Evolutionary conservation across 2,329 filamentous ascomycete species (phyloP).

Genomic region (Macrophomina tecta): DNA sequence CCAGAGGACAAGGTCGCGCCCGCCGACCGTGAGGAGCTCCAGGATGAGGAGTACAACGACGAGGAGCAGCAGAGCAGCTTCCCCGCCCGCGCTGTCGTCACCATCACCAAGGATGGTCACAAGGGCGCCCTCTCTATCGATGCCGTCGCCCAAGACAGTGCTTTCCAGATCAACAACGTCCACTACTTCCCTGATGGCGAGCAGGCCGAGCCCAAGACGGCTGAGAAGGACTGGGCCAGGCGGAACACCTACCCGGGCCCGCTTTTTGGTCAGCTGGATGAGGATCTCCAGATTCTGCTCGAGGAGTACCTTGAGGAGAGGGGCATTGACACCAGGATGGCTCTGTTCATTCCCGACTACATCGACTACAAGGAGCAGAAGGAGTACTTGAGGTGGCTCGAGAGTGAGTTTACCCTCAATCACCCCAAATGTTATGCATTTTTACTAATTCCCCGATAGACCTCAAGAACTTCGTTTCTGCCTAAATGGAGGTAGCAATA

Average conservation of each 20-base stretch:
- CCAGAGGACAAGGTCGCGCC: constrained; percentile 63
- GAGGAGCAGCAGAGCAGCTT: constrained; percentile 64
- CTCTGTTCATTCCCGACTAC: constrained; percentile 92
- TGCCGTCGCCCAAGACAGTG: constrained; percentile 82
- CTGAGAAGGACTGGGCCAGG: constrained; percentile 78
- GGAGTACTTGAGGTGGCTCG: constrained; percentile 92
- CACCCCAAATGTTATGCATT: background rate
- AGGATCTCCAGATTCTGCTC: constrained; percentile 90
- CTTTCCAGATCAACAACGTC: constrained; percentile 87
- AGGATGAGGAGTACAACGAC: constrained; percentile 61
- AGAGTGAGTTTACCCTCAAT: constrained; percentile 48
- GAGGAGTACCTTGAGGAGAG: constrained; percentile 95
- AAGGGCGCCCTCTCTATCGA: constrained; percentile 88
- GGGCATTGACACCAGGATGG: constrained; percentile 84
- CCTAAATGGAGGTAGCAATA: background rate
- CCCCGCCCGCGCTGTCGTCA: constrained; percentile 82
- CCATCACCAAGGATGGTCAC: constrained; percentile 79
- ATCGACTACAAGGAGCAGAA: constrained; percentile 98
- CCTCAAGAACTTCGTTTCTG: constrained; percentile 77
- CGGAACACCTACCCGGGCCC: constrained; percentile 86
- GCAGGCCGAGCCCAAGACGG: constrained; percentile 75
- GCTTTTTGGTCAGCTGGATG: constrained; percentile 91
- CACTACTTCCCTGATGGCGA: constrained; percentile 83
- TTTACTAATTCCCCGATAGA: constrained; percentile 53
- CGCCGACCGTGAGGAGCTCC: constrained; percentile 62